These are phyloP conservation scores for Leptodermis oblonga DNA, from an alignment of 257 asterid species.

Conservation along the genomic window DNA sequence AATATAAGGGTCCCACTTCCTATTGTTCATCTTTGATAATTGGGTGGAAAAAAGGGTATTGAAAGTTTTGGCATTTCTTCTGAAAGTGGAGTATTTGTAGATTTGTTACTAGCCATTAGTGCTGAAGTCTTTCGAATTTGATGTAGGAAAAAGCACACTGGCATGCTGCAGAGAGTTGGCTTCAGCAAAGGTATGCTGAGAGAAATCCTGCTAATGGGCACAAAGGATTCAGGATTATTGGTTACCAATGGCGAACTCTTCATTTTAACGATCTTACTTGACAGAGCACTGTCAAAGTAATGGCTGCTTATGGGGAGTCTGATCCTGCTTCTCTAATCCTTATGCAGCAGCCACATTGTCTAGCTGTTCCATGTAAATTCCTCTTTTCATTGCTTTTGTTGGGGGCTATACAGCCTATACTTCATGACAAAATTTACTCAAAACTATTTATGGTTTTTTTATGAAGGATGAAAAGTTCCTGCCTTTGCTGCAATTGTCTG, in stretches of 20 bases:
- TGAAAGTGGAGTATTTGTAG: neutral
- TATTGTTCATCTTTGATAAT: neutral
- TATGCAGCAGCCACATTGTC: constrained; percentile 81
- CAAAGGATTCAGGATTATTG: constrained; percentile 46
- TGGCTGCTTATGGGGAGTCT: constrained; percentile 56
- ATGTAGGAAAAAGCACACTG: constrained; percentile 54
- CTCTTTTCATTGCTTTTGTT: constrained; percentile 10
- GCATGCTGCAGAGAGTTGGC: constrained; percentile 69
- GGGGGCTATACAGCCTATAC: no score
- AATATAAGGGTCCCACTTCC: no score
- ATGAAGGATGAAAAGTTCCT: no score
- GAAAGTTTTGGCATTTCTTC: no score
- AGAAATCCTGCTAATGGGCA: constrained; percentile 33
- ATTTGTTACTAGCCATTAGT: neutral
- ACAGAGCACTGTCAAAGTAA: constrained; percentile 74
- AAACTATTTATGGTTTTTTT: no score
- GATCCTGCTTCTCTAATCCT: constrained; percentile 45
- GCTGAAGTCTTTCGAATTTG: constrained; percentile 8
- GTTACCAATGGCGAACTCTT: constrained; percentile 88
- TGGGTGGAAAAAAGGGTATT: neutral
- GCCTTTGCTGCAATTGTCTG: no score
- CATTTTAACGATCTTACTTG: constrained; percentile 80
- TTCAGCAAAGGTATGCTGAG: constrained; percentile 44
- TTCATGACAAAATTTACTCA: no score
- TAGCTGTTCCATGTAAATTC: constrained; percentile 78